Conservation (phyloP, 2,329 filamentous ascomycete species). For the Fusarium sp. region DNA sequence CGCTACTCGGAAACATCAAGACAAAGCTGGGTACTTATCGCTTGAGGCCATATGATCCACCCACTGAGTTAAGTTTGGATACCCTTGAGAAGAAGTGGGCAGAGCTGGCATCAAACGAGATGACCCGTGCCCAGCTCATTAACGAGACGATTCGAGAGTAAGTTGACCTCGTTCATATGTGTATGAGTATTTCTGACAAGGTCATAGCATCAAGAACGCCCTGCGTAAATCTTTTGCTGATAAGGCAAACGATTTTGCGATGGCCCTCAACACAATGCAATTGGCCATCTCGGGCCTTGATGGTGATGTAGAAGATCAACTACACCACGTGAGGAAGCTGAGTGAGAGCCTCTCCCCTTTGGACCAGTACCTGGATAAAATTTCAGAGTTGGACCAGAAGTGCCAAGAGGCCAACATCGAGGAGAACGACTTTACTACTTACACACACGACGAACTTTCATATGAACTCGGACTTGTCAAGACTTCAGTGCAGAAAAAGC, state of each 20-base stretch:
- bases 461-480: constrained; percentile 95
- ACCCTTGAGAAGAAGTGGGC: constrained; percentile 87
- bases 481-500: constrained; percentile 93
- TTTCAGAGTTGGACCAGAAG: constrained; percentile 86
- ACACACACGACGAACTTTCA: constrained; percentile 94
- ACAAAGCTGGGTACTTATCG: constrained; percentile 97
- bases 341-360: constrained; percentile 88
- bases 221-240: constrained; percentile 94
- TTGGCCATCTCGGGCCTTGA: constrained; percentile 96
- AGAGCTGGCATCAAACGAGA: constrained; percentile 83
- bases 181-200: constrained; percentile 48
- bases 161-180: constrained; percentile 51
- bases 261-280: constrained; percentile 94
- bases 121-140: constrained; percentile 89
- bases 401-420: constrained; percentile 98
- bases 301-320: constrained; percentile 95
- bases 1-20: constrained; percentile 96
- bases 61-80: constrained; percentile 83
- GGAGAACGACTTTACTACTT: constrained; percentile 99
- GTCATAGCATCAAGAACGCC: constrained; percentile 86
- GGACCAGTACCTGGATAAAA: constrained; percentile 91
- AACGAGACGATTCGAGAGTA: constrained; percentile 98
- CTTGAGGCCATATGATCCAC: constrained; percentile 90
- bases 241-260: constrained; percentile 97
- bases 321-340: constrained; percentile 86